These are phyloP conservation scores for Komagataella pseudopastoris DNA, from an alignment of 805 yeast genomes.

Conservation along the genomic window DNA sequence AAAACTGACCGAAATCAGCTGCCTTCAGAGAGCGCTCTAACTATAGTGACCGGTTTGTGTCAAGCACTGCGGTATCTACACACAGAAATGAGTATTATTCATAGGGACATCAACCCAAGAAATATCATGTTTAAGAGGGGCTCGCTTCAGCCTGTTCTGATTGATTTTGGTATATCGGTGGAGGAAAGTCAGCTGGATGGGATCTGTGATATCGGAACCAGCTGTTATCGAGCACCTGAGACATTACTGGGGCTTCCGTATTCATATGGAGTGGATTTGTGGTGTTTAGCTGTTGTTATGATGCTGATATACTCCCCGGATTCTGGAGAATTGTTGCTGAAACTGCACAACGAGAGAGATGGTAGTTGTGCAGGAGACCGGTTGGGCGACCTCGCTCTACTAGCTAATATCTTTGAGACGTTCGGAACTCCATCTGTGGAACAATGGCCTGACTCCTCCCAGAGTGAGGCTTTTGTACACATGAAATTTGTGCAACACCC, in stretches of 20 bases:
- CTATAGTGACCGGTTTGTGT: slow-evolving; percentile 16
- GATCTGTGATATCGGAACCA: slow-evolving; percentile 51
- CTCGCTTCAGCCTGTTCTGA: slow-evolving; percentile 19
- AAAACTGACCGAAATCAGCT: background rate
- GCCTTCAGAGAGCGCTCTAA: background rate
- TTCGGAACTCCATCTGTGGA: slow-evolving; percentile 52
- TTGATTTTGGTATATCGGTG: slow-evolving; percentile 37
- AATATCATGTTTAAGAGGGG: slow-evolving; percentile 25
- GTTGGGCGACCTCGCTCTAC: slow-evolving; percentile 42
- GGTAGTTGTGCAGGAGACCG: slow-evolving; percentile 18
- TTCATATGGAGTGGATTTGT: slow-evolving; percentile 44
- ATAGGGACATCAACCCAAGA: slow-evolving; percentile 73
- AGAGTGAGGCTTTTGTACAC: slow-evolving; percentile 20
- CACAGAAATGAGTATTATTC: slow-evolving; percentile 38
- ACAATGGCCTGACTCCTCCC: slow-evolving; percentile 28
- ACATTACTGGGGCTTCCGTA: slow-evolving; percentile 50
- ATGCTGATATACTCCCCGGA: slow-evolving; percentile 33
- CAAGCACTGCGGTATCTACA: slow-evolving; percentile 54
- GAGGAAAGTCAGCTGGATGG: slow-evolving; percentile 31
- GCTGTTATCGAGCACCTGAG: slow-evolving; percentile 65
- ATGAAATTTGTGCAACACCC: slow-evolving; percentile 14
- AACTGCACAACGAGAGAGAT: background rate
- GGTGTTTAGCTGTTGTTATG: slow-evolving; percentile 57
- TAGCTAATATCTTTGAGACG: slow-evolving; percentile 35
- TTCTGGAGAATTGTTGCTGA: slow-evolving; percentile 20